phyloP scores from a whole-genome alignment of 2,329 filamentous ascomycete species.

The Fusarium algeriense region DNA sequence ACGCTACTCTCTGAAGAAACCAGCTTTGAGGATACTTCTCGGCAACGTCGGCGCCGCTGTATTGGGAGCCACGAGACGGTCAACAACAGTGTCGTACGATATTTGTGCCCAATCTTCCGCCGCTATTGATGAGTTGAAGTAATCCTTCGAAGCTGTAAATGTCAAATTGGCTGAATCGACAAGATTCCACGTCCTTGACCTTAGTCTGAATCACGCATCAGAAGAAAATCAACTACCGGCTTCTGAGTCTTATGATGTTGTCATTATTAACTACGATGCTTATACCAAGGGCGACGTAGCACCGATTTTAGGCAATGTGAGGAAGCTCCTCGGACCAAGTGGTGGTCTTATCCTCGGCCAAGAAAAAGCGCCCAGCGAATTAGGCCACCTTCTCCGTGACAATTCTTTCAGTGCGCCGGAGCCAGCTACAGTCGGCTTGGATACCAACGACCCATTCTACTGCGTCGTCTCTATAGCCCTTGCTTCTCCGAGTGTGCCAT shows the following conservation, averaged over 20 bases:
- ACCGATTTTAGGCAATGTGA: constrained; percentile 8
- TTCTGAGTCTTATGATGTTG: background rate
- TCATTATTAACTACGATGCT: constrained; percentile 9
- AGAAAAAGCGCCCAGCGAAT: background rate
- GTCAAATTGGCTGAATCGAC: background rate
- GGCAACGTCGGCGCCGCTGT: background rate
- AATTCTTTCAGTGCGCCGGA: background rate
- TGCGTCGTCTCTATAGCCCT: background rate
- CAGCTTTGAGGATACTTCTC: background rate
- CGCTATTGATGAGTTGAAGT: background rate
- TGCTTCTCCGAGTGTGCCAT: background rate
- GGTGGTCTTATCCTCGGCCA: constrained; percentile 13
- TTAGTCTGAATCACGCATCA: background rate
- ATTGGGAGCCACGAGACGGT: background rate
- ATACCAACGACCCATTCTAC: background rate
- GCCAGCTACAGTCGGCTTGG: background rate
- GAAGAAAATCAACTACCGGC: background rate
- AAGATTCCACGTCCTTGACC: background rate
- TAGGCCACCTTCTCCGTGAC: background rate
- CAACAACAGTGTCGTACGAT: background rate
- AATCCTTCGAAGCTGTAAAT: background rate
- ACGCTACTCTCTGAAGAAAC: background rate
- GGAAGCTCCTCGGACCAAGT: constrained; percentile 15
- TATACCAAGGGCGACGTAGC: background rate
- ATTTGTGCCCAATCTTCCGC: background rate